Base-by-base conservation (phyloP, 1,284 basidiomycete species). In the Naganishia cerealis region DNA sequence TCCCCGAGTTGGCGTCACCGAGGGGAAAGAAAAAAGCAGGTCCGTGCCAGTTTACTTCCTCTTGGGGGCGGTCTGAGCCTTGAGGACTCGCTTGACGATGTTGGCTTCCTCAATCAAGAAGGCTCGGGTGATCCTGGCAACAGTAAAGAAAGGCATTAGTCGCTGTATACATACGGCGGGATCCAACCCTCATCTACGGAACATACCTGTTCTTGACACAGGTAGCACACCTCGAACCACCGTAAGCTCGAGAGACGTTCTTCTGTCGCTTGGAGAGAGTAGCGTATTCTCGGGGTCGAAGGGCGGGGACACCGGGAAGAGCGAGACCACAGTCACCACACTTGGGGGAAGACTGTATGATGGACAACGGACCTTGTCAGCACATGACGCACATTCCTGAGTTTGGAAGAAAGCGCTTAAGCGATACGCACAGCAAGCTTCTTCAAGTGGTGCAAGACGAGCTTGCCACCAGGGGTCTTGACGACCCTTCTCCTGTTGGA, bases 41-140 rank as follows among this genome's bases (percentile, higher is more conserved):
- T 42, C 36, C 38, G 55, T 43, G 16, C n/a, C 29, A 36, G 39
- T 70, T 65, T 70, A 70, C 73, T 81, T 81, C 76, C 80, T 80
- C 80, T 79, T 81, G 59, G 73, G 70, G 68, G 74, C 74, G 72
- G 77, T 75, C 77, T 81, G 86, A 77, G 89, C 90, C 87, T 97
- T 97, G 86, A 98, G 92, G 74, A 99, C 94, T 84, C 88, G 91
- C 90, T 99, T 99, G 81, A 99, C 95, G 76, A 99, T 98, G 87
- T 98, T 99, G 59, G 95, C 95, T 86, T 99, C 94, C 86, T 99
- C 96, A 68, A 99, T 92, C 72, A 99, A 84, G 89, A 99, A 99
- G 72, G 96, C 94, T 71, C 96, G 92, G 78, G 99, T 90, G 78
- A 99, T 94, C 75, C 95, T 95, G 75, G 59, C 12, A 13, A 65